These are phyloP conservation scores for Ambispora gerdemannii DNA, from an alignment of 192 early-diverging fungal genomes.

Conservation along the genomic window DNA sequence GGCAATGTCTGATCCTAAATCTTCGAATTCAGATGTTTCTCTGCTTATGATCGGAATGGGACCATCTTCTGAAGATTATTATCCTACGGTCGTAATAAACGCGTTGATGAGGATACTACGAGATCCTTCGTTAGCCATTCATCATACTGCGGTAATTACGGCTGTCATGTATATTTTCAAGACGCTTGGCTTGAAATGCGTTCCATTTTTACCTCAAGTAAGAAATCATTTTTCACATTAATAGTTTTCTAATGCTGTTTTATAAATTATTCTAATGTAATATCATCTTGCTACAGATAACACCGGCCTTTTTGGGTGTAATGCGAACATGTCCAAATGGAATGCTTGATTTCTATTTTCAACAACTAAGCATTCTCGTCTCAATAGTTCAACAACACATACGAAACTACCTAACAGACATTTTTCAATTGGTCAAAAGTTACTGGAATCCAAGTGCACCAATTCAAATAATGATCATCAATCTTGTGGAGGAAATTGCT, in stretches of 20 bases:
- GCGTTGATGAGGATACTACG: constrained; percentile 84
- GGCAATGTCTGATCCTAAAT: constrained; percentile 47
- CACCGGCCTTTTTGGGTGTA: constrained; percentile 84
- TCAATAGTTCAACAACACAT: constrained; percentile 85
- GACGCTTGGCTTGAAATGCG: constrained; percentile 79
- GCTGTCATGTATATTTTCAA: constrained; percentile 94
- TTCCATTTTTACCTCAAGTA: constrained; percentile 85
- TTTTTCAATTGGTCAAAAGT: constrained; percentile 76
- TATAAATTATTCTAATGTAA: too few species aligned
- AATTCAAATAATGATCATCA: constrained; percentile 80
- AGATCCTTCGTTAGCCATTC: constrained; percentile 74
- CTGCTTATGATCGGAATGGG: constrained; percentile 61
- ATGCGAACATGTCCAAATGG: constrained; percentile 76
- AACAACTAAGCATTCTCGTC: constrained; percentile 79
- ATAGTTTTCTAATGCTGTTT: too few species aligned
- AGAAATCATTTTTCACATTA: too few species aligned
- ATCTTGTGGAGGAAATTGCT: constrained; percentile 83
- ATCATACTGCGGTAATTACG: constrained; percentile 83
- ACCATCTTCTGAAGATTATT: constrained; percentile 86
- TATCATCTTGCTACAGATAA: constrained; percentile 55
- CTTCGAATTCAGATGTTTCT: constrained; percentile 53
- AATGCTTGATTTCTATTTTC: constrained; percentile 89
- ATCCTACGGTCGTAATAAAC: constrained; percentile 85
- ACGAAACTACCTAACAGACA: constrained; percentile 76
- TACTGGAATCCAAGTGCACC: constrained; percentile 66